Evolutionary conservation across 2,329 filamentous ascomycete genomes (phyloP).

Genomic region (Diaporthe sp.): DNA sequence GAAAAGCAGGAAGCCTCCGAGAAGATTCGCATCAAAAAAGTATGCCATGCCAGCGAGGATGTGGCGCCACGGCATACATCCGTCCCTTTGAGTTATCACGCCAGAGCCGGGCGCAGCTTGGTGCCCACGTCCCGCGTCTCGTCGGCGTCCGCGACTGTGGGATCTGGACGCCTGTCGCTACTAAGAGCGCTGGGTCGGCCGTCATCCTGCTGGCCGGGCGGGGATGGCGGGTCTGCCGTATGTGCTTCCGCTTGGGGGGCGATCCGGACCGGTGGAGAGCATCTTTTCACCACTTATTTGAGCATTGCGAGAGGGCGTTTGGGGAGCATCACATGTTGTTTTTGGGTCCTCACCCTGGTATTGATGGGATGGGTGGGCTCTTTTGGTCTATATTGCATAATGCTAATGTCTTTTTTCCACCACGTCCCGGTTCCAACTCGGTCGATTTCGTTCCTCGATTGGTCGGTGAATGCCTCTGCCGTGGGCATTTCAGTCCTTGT

Average conservation of each 20-base stretch:
- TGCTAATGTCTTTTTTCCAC: constrained; percentile 15
- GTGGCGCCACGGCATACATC: background rate
- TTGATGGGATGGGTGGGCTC: background rate
- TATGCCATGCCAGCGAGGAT: background rate
- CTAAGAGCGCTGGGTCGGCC: too few species aligned
- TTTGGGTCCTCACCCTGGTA: background rate
- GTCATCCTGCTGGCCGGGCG: too few species aligned
- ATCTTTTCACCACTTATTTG: background rate
- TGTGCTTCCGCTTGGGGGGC: too few species aligned
- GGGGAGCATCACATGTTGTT: background rate
- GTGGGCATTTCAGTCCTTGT: background rate
- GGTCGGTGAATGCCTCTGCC: background rate
- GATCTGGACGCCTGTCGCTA: background rate
- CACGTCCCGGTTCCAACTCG: background rate
- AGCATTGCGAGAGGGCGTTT: background rate
- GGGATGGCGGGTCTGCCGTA: too few species aligned
- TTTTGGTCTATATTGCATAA: constrained; percentile 33
- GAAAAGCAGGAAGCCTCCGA: too few species aligned
- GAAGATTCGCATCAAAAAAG: too few species aligned
- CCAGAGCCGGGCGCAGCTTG: too few species aligned
- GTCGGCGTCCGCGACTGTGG: background rate
- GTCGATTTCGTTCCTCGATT: too few species aligned
- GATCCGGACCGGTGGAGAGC: too few species aligned
- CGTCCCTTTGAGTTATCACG: background rate
- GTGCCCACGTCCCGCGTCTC: too few species aligned